Base-by-base conservation (phyloP, 768 basidiomycete genomes). In the Hygrocybe punicea region DNA sequence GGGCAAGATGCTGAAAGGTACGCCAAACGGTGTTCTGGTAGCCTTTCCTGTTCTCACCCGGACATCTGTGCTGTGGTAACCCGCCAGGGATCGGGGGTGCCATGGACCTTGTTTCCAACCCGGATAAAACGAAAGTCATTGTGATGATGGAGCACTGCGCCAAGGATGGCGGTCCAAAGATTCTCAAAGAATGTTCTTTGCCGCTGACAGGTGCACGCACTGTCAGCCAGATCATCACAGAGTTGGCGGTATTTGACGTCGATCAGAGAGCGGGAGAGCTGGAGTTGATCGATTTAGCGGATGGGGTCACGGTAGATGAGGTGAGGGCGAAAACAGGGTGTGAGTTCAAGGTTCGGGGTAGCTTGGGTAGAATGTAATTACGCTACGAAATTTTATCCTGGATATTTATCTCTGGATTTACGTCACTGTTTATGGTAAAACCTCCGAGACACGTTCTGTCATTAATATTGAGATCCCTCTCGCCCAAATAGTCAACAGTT, bases 101-200 rank as follows among this genome's bases (percentile, higher is more conserved):
- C 10, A 95, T 95, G 93, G 93, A 96, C 69, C 84, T 95, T 48
- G 93, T 93, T 56, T 96, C 94, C 57, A 97, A 96, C 74, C 95
- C 94, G 1, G 93, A 96, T 72, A 87, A 87, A 73, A 98, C 95
- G 40, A 95, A 89, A 72, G 87, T 94, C 58, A 91, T 96, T 55
- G 92, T 80, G 6, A 81, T 91, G 33, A 89, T 93, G 83, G 94
- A 97, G 65, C 94, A 96, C 73, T 84, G 84, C 66, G 87, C 91
- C 45, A 93, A 92, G 74, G 86, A 92, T 64, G 95, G 93, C 40
- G 85, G 84, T 62, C 87, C 89, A 35, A 98, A 98, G 78, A 87
- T 98, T 57, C 78, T 96, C 60, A 78, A 84, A 64, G 73, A 87
- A 65, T 97, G 95, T 65, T 74, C 77, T 2, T 82, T 98, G 46